These are phyloP conservation scores for Gyromitra esculenta DNA, from an alignment of 2,329 filamentous ascomycete genomes.

Conservation along the genomic window DNA sequence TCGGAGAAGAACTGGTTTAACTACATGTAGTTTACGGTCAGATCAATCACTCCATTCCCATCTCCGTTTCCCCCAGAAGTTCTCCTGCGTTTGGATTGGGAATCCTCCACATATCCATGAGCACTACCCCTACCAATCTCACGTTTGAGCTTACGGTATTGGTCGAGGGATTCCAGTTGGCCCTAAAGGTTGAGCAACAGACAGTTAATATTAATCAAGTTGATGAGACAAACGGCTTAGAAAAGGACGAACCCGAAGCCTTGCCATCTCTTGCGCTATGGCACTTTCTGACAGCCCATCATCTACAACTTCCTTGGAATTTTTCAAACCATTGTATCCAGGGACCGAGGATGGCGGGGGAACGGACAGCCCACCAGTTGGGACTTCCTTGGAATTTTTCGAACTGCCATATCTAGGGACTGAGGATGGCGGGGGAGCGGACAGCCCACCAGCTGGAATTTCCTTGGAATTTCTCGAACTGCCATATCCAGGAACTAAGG, in stretches of 20 bases:
- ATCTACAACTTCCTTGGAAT: neutral
- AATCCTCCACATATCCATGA: neutral
- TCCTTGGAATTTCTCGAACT: too few species aligned
- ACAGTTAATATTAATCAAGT: neutral
- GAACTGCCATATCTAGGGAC: too few species aligned
- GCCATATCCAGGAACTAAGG: too few species aligned
- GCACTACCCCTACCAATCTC: neutral
- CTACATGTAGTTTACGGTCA: neutral
- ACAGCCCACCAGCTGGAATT: too few species aligned
- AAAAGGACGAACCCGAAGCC: neutral
- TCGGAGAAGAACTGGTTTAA: neutral
- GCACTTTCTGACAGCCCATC: neutral
- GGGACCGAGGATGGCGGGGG: too few species aligned
- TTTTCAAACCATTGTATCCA: neutral
- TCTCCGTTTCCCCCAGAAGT: neutral
- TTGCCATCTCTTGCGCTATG: neutral
- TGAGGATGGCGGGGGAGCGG: neutral
- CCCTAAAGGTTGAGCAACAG: neutral
- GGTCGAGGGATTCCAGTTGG: neutral
- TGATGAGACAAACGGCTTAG: neutral
- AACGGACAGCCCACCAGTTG: too few species aligned
- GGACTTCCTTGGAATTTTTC: too few species aligned
- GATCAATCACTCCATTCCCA: neutral
- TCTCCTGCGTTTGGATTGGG: neutral
- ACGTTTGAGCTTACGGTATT: neutral